Base-by-base conservation (phyloP, 2,329 filamentous ascomycete genomes). In the Cucurbitaria berberidis region DNA sequence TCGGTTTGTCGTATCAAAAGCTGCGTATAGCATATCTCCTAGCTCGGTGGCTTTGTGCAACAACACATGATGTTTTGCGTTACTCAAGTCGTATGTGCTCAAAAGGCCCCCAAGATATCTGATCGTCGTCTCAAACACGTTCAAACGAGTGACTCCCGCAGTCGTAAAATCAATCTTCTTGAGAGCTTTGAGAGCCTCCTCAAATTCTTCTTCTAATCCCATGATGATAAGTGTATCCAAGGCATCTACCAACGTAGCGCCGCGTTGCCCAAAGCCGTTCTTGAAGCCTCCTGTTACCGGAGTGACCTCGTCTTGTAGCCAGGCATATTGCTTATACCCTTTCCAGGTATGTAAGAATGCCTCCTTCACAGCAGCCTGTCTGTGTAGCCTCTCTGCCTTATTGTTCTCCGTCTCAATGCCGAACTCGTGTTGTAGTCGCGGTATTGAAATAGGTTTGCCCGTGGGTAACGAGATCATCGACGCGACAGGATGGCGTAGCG, bases 221-320 rank as follows among this genome's bases (percentile, higher is more conserved):
- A 87, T 86, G 40, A 88, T 86, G 77, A 80, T 83, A 2, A 88
- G 78, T 0, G 84, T 86, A 55, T 87, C 85, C 45, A 88, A 76
- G 0, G 80, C 74, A 63, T 88, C 86, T 21, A 88, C 80, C 44
- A 87, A 68, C 0, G 84, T 86, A 2, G 84, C 85, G 0, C 78
- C 84, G 79, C 83, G 85, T 21, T 81, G 80, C 9, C 82, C 81
- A 60, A 84, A 84, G 0, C 73, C 71, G 49, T 82, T 78, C 51
- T 77, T 81, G 16, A 66, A 75, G n/a, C 66, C 64, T 35, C 81
- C 81, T 16, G 76, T 76, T 2, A 84, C 72, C 10, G 82, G 82
- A 22, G 70, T 66, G 8, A 85, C 66, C 67, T 85, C 82, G 55
- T 85, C 82, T 15, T 77, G 72, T 41, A 80, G 67, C 82, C 82